Evolutionary conservation across 805 yeast genomes (phyloP), one percentile per base, ranked within the genome.

Genomic region (Grigorovia transvaalensis): DNA sequence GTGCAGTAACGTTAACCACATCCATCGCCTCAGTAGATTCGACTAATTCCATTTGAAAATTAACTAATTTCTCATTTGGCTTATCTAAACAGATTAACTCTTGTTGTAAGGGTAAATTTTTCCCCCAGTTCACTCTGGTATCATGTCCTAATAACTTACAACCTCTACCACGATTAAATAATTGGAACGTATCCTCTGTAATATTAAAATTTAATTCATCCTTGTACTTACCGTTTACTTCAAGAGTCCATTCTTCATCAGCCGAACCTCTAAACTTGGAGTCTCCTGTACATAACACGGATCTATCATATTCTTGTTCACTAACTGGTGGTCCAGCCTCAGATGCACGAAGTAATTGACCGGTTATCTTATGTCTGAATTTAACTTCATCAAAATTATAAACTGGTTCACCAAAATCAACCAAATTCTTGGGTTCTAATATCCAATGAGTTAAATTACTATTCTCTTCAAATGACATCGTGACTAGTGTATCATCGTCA

Each of bases 241-340:
- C 74, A 19, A 91, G 69, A 51, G 78, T 78, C 76, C 88, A 89
- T 55, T 79, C 78, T 64, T 86, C 89, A 62, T 80, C 81, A 44
- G 76, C 73, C 57, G 85, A 85, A 17, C 88, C 93, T 1, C 70
- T 69, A 61, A 79, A 79, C 1, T 81, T 78, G 7, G 73, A 66
- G 66, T 77, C 78, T 4, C 91, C 93, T 52, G 80, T 62, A 56
- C 88, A 81, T 29, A 87, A 77, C 1, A 89, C 95, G 67, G 89
- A 96, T 56, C 77, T 78, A 62, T 89, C 84, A 67, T 91, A 90
- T 52, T 93, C 98, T 61, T 88, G 93, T 63, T 88, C 96, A 9
- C 91, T 79, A 29, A 89, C 79, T 9, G 96, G 96, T 2, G 98
- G 96, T 54, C 90, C 80, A 49, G 77, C 71, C 1, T 66, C 56